Evolutionary conservation across 1,139 yeast species (phyloP), one percentile per base, ranked within the genome.

Genomic region (Lodderomyces orthopsilosis): DNA sequence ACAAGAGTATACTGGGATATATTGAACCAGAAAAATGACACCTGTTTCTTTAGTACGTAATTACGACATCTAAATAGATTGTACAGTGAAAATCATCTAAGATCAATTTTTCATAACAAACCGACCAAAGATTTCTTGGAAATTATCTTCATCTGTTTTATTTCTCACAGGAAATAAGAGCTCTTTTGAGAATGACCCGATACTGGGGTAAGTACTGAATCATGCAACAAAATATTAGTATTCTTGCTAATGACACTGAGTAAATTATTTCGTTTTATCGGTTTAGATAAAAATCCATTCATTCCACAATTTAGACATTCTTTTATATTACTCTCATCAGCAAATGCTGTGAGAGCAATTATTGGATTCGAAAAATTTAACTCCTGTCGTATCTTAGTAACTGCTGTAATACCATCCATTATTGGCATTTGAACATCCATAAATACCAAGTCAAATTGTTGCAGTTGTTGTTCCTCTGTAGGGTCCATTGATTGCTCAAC

Each of bases 371-470:
- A 66, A 59, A 78, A 90, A 3, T 78, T 75, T 44, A 87, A 65
- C 41, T 83, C 81, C 24, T 75, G 67, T 41, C 96, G 73, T 36
- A 93, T 86, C 59, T 77, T 70, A 53, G 72, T 77, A 0, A 97
- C 88, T 1, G 98, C 95, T 26, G 81, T 71, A 37, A 91, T 65
- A 1, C 98, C 98, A 61, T 90, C 95, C 52, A 88, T 75, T 53
- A 79, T 82, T 2, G 98, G 98, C 98, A 93, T 93, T 62, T 90
- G 96, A 41, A 93, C 89, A 65, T 93, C 98, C 98, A 93, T 91
- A 57, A 93, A 86, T 6, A 93, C 79, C 43, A 93, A 65, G 55
- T 87, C 93, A 60, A 74, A 89, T 19, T 61, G 54, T 13, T 57
- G 55, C 10, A 18, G 24, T 9, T 5, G 15, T 12, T 17, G 13